Base-by-base conservation (phyloP, 495 filamentous ascomycete genomes). In the Daldinia decipiens region DNA sequence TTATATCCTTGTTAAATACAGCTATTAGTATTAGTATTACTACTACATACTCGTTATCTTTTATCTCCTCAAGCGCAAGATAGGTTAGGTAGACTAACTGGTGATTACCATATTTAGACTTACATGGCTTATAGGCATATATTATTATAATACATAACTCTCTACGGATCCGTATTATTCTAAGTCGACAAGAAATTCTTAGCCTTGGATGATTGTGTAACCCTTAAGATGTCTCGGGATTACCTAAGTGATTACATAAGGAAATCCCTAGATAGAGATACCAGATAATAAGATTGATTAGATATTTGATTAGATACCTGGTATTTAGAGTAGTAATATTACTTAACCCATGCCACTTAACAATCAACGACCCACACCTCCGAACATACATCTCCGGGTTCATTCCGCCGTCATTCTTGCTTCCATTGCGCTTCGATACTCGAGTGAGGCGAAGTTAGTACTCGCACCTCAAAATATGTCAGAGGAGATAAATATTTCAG, bases 401-500 rank as follows among this genome's bases (percentile, higher is more conserved):
- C 19, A 21, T 47, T 47, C 19, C 43, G 43, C 43, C 43, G 39
- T 40, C 9, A 21, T 47, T 24, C 19, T 24, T 21, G 8, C 19
- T 21, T 13, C 19, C 19, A 47, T 47, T 47, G 12, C 5, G 9
- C 12, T 15, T 53, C 26, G 8, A 53, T 26, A n/a, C 17, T 3
- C 24, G 2, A 26, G 45, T 21, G 24, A 3, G 5, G 17, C 7
- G 19, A 26, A 24, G 5, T 26, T 3, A 17, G 19, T 29, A 15
- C 4, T 4, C 11, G 24, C 19, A 36, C 21, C 11, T 24, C 0
- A 6, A 36, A 5, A 69, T 64, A 69, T 69, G 67, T 43, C 45
- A 53, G 19, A 43, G 38, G 17, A 47, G 7, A 17, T 32, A 47
- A 5, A 38, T 31, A 9, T 24, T 47, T 52, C 56, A 4, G 24